A percentile compares a stretch with the other conserved stretches of the same genome.
phyloP scores from a whole-genome alignment of 495 filamentous ascomycete genomes.

The Lophium mytilinum region DNA sequence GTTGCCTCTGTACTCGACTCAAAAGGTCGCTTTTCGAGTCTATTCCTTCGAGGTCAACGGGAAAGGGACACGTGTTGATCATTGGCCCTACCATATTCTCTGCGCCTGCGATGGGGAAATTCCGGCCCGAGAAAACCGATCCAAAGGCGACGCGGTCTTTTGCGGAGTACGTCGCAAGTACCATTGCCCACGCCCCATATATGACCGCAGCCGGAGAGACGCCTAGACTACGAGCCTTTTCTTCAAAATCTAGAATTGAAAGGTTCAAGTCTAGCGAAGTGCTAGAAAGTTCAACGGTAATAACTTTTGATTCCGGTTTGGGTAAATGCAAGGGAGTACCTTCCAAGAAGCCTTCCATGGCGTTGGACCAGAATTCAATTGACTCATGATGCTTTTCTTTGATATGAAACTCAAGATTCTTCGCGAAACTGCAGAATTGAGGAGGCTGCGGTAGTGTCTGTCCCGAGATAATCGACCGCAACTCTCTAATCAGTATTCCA shows the following conservation, averaged over 20 bases:
- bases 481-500: conserved; percentile 6
- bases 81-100: conserved; percentile 29
- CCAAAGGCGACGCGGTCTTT: conserved; percentile 21
- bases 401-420: neutral
- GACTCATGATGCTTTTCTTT: neutral
- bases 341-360: neutral
- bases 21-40: conserved; percentile 1
- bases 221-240: neutral
- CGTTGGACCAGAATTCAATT: neutral
- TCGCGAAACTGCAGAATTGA: neutral
- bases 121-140: conserved; percentile 23
- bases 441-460: neutral
- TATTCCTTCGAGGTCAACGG: conserved; percentile 2
- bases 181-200: conserved; percentile 27
- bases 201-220: conserved; percentile 1
- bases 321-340: neutral
- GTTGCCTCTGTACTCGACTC: conserved; percentile 3
- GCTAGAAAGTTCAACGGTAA: no score
- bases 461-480: neutral
- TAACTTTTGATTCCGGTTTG: neutral
- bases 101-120: conserved; percentile 17
- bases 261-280: neutral
- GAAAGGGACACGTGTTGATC: conserved; percentile 26
- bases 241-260: neutral
- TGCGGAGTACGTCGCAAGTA: conserved; percentile 21